Evolutionary conservation across 495 filamentous ascomycete species (phyloP), one percentile per base, ranked within the genome.

Genomic region (Aspergillus affinis): DNA sequence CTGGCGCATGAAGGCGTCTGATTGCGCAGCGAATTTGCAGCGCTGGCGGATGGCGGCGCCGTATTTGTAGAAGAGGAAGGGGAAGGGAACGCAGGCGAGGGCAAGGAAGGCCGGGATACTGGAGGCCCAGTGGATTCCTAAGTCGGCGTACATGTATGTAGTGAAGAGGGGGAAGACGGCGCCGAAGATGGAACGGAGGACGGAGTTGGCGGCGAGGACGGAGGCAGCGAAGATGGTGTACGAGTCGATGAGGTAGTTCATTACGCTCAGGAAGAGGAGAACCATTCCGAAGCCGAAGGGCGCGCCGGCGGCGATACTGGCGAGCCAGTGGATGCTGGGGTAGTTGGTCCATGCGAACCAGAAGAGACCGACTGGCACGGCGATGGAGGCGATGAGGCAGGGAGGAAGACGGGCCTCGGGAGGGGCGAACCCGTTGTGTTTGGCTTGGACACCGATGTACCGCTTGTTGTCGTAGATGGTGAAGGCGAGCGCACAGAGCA

Each of bases 81-180:
- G 88, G 60, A 88, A 86, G 0, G 89, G 89, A 52, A 89, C 72
- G 67, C 87, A 90, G 0, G 73, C 76, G 17, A 91, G 63, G 1
- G 85, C 80, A 2, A 91, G 72, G 68, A 90, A 90, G 0, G 84
- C 89, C 2, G 87, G 87, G 41, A 92, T 76, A 1, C 79, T 81
- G 21, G 79, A 84, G 3, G 86, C 88, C 88, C 88, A 90, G 70
- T 90, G 86, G 56, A 86, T 82, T 51, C 89, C 88, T 0, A 91
- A 75, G 57, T 81, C 75, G 2, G 70, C 48, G 71, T 88, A 91
- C 84, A 91, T 86, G 45, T 82, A 68, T 0, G 76, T 81, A 0
- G 88, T 90, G 71, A 91, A 90, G 0, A 92, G 73, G 0, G 88
- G 89, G 69, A 92, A 90, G 0, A 81, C 84, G n/a, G 85, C 84